Base-by-base conservation (phyloP, 495 filamentous ascomycete genomes). In the Xylaria telfairii region DNA sequence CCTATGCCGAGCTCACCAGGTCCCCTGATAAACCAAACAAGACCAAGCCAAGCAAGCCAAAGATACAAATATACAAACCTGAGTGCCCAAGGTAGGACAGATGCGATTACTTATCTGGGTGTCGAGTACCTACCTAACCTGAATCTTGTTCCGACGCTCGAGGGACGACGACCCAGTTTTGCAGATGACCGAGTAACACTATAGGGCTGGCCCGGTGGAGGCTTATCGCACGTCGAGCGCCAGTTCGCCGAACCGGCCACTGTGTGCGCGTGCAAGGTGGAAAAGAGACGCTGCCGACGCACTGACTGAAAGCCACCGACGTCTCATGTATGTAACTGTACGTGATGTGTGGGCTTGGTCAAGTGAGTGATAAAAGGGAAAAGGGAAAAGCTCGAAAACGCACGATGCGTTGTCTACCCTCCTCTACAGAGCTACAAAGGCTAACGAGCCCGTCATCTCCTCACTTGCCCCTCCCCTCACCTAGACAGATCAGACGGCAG, bases 371-470 rank as follows among this genome's bases (percentile, higher is more conserved):
- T 6, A 66, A 21, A 26, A 15, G 32, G 30, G 34, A 51, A 53
- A 62, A 41, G 44, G 57, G 57, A 69, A 69, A 62, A 10, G 54
- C 47, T 32, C 44, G 65, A 66, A 57, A 65, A 70, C 61, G 69
- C 69, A 71, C 54, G 69, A 71, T 71, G 69, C 67, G 69, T 71
- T 71, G 69, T 67, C 69, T 49, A 47, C 69, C 69, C 51, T 65
- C 69, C 63, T 67, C 69, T 71, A 69, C 67, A 34, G 15, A 28
- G 30, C 69, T 71, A 69, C 67, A 34, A 24, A 28, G 30, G 28
- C 62, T 21, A 24, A 61, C 44, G 30, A 39, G 54, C 49, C 51
- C 44, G 34, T 54, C 59, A 39, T 56, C 34, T 57, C 34, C 59
- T 49, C 57, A 51, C 47, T 30, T 44, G 59, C 68, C 60, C 68